Conservation (phyloP, 2,329 filamentous ascomycete genomes). For the Arthroderma uncinatum region DNA sequence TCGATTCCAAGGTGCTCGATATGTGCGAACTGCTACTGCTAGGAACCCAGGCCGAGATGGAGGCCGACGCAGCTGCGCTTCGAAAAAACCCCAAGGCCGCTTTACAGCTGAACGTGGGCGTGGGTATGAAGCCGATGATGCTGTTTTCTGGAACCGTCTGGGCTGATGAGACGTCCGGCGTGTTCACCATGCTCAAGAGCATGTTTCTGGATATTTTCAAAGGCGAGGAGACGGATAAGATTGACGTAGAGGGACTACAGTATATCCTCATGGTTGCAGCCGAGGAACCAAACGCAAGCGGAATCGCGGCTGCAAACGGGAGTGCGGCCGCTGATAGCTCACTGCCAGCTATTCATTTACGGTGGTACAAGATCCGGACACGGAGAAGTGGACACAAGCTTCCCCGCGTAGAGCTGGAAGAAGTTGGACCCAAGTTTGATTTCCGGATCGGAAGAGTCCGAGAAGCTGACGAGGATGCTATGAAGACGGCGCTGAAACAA, state of each 20-base stretch:
- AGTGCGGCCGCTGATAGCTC: conserved; percentile 9
- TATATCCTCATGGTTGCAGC: conserved; percentile 77
- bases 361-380: conserved; percentile 77
- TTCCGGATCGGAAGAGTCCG: conserved; percentile 71
- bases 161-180: conserved; percentile 65
- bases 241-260: conserved; percentile 91
- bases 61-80: conserved; percentile 54
- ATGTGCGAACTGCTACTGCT: conserved; percentile 89
- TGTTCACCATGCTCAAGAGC: conserved; percentile 77
- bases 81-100: conserved; percentile 36
- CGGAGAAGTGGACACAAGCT: conserved; percentile 77
- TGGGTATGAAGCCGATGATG: conserved; percentile 80
- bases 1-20: conserved; percentile 78
- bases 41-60: conserved; percentile 52
- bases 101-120: conserved; percentile 48
- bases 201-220: conserved; percentile 86
- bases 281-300: conserved; percentile 43
- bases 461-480: conserved; percentile 64
- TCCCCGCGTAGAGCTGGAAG: conserved; percentile 83
- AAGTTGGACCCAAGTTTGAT: conserved; percentile 90
- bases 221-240: conserved; percentile 64
- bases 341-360: conserved; percentile 46
- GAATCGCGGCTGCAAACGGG: conserved; percentile 22
- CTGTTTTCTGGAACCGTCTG: conserved; percentile 83
- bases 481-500: conserved; percentile 86